Percentiles rank a stretch among this genome's conserved stretches.
Evolutionary conservation across 768 basidiomycete species (phyloP).

Genomic region (Tricholoma flavovirens): DNA sequence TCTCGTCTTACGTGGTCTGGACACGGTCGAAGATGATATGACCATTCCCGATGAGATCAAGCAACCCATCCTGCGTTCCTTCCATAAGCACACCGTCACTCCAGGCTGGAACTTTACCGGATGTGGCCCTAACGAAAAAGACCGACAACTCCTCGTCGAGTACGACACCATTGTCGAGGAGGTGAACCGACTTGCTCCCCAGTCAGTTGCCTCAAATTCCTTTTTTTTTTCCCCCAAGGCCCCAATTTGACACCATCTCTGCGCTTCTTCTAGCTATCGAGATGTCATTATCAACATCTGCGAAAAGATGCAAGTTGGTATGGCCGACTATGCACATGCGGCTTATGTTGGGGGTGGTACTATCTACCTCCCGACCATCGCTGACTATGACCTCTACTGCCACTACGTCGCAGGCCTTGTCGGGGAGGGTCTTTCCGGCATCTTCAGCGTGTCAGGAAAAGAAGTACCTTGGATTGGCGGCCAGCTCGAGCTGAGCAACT

Average conservation of each 20-base stretch:
- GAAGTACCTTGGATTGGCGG: constrained; percentile 68
- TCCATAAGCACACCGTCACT: constrained; percentile 72
- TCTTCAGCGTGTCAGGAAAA: constrained; percentile 83
- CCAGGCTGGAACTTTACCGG: constrained; percentile 86
- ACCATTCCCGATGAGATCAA: constrained; percentile 83
- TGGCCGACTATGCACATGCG: constrained; percentile 92
- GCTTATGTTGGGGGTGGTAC: constrained; percentile 59
- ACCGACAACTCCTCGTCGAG: constrained; percentile 77
- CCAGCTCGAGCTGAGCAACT: constrained; percentile 86
- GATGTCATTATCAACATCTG: constrained; percentile 78
- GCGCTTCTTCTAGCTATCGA: constrained; percentile 47
- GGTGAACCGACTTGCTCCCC: constrained; percentile 58
- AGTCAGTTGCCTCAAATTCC: constrained; percentile 34
- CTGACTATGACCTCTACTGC: constrained; percentile 95
- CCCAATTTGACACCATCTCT: constrained; percentile 1
- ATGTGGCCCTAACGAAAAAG: constrained; percentile 82
- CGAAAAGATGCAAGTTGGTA: constrained; percentile 85
- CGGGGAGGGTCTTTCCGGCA: constrained; percentile 87
- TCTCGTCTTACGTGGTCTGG: constrained; percentile 87
- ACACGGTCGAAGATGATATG: constrained; percentile 99
- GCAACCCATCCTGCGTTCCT: constrained; percentile 76
- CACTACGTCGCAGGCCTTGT: constrained; percentile 98
- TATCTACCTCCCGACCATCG: constrained; percentile 65
- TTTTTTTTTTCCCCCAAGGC: constrained; percentile 7
- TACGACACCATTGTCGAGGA: constrained; percentile 81